Percentiles rank a stretch among this genome's conserved stretches.
These are phyloP conservation scores for Microcyclospora tardicrescens DNA, from an alignment of 2,329 filamentous ascomycete genomes.

Conservation along the genomic window DNA sequence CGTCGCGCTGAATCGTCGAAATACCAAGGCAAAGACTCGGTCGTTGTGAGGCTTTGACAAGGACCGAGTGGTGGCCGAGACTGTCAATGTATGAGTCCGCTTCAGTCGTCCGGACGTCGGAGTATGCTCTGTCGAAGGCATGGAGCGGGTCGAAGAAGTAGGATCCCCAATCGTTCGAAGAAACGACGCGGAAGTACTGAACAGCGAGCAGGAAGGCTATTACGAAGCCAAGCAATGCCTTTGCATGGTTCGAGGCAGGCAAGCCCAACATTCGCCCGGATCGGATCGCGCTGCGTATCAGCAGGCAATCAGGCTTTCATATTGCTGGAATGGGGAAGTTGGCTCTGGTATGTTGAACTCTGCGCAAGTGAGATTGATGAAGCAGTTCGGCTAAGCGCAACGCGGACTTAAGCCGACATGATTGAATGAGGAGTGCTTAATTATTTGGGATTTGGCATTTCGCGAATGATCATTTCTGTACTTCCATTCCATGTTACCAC, in stretches of 20 bases:
- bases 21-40: conserved; percentile 31
- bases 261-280: too few species aligned
- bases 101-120: neutral
- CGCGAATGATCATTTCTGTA: too few species aligned
- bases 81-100: conserved; percentile 1
- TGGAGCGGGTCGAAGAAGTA: conserved; percentile 1
- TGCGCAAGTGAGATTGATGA: too few species aligned
- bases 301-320: too few species aligned
- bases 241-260: neutral
- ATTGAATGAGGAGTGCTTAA: too few species aligned
- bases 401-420: too few species aligned
- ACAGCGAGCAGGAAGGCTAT: conserved; percentile 1
- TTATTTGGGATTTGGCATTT: too few species aligned
- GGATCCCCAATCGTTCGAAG: conserved; percentile 1
- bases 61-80: neutral
- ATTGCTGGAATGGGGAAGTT: too few species aligned
- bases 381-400: too few species aligned
- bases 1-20: conserved; percentile 28
- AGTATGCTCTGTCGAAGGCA: conserved; percentile 2
- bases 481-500: too few species aligned
- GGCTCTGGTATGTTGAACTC: too few species aligned
- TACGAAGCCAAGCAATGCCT: conserved; percentile 1
- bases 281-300: too few species aligned
- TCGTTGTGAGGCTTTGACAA: neutral
- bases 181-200: neutral